Evolutionary conservation across 495 filamentous ascomycete genomes (phyloP).

Genomic region (Glutinoglossum americanum): DNA sequence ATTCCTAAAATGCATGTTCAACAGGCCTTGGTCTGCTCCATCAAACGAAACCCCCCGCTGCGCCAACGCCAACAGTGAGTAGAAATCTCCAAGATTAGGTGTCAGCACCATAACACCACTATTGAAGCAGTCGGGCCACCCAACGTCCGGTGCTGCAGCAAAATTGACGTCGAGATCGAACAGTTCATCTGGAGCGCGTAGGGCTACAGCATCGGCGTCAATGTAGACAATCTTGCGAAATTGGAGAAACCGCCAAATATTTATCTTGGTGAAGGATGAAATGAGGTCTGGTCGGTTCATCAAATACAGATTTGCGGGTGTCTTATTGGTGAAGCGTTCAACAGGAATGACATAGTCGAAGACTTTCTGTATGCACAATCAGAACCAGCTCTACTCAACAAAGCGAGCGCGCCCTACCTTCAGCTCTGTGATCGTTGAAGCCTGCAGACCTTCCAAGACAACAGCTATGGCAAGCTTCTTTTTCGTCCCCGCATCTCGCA

Average conservation of each 20-base stretch:
- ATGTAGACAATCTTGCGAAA: conserved; percentile 82
- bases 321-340: conserved; percentile 47
- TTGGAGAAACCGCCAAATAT: conserved; percentile 78
- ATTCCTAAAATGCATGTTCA: conserved; percentile 83
- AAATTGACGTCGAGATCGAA: conserved; percentile 58
- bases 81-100: conserved; percentile 74
- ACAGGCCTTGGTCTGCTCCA: conserved; percentile 84
- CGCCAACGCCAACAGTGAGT: conserved; percentile 62
- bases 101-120: conserved; percentile 81
- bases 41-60: conserved; percentile 82
- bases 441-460: conserved; percentile 51
- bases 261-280: conserved; percentile 89
- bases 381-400: not conserved
- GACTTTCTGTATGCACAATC: conserved; percentile 32
- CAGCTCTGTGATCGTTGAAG: conserved; percentile 53
- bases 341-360: conserved; percentile 86
- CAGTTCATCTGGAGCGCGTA: conserved; percentile 81
- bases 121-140: conserved; percentile 98
- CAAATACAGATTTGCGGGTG: conserved; percentile 64
- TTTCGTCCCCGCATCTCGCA: conserved; percentile 73
- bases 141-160: conserved; percentile 82
- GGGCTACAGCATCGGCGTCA: conserved; percentile 72
- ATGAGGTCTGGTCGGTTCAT: conserved; percentile 83
- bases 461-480: conserved; percentile 73
- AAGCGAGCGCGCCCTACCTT: conserved; percentile 28